phyloP scores from a whole-genome alignment of 257 asterid genomes.

The Solanum tarapatanum region DNA sequence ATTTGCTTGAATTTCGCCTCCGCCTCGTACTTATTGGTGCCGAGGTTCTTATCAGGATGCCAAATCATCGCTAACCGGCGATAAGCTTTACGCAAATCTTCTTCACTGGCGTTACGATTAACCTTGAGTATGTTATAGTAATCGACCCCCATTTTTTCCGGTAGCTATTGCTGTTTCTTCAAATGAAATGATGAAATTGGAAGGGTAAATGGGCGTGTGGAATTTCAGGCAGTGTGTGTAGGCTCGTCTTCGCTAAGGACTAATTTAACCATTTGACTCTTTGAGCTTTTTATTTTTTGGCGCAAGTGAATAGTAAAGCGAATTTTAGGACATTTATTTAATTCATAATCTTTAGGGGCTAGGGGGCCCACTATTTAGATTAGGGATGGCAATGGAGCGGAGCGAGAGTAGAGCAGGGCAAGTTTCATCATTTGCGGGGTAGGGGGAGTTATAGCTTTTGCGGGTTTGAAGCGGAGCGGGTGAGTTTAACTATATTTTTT shows the following conservation, averaged over 20 bases:
- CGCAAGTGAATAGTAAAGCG: background rate
- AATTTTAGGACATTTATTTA: too few relatives aligned
- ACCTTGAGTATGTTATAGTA: slow-evolving; percentile 93
- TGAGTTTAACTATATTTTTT: too few relatives aligned
- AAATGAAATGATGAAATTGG: background rate
- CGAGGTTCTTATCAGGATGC: slow-evolving; percentile 90
- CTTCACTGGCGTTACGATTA: slow-evolving; percentile 85
- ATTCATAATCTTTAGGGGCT: too few relatives aligned
- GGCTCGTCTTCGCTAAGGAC: background rate
- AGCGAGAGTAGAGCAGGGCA: too few relatives aligned
- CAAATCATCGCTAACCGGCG: slow-evolving; percentile 92
- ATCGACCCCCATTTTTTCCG: slow-evolving; percentile 68
- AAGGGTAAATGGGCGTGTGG: background rate
- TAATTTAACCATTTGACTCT: background rate
- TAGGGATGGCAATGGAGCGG: too few relatives aligned
- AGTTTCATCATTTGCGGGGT: too few relatives aligned
- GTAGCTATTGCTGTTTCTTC: background rate
- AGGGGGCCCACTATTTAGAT: too few relatives aligned
- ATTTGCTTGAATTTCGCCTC: slow-evolving; percentile 95
- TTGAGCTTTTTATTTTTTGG: background rate
- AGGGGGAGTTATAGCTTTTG: background rate
- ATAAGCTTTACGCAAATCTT: slow-evolving; percentile 76
- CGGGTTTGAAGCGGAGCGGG: too few relatives aligned
- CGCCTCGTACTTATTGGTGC: slow-evolving; percentile 55
- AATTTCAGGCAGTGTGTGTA: background rate